Evolutionary conservation across 2,329 filamentous ascomycete genomes (phyloP), one percentile per base, ranked within the genome.

Genomic region (Cytospora schulzeri): DNA sequence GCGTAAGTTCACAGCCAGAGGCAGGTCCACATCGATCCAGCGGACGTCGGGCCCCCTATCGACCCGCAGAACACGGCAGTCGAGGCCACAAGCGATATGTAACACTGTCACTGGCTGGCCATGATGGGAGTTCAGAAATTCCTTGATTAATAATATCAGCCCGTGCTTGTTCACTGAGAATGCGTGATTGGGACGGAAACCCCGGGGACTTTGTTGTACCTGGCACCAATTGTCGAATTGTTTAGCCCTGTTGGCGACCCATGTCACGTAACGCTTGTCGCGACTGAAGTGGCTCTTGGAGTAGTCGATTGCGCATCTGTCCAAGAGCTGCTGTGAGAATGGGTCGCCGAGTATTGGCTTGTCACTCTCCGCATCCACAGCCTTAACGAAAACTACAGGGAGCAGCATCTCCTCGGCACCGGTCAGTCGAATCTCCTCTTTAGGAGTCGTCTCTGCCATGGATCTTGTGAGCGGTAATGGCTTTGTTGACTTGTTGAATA

Each of bases 21-120:
- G 63, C 11, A 62, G 26, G 22, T 65, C 63, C 14, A 61, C 26
- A 22, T 65, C 63, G 24, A 65, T 56, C 63, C 63, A 65, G 19
- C 59, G 63, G 26, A 62, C 58, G 19, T 52, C 53, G 2, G 33
- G 29, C 1, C 48, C 62, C 56, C 50, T 52, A 15, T 35, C 12
- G 14, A 54, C 17, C 19, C 62, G 62, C n/a, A 58, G 50, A 31
- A 9, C 50, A 4, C 62, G 58, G 8, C 50, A 33, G 29, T 65
- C 63, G 35, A 65, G 54, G 15, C 63, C 63, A 28, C 58, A 62
- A 15, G 58, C 60, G 17, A 65, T 26, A n/a, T 65, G 51, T 4
- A 65, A 31, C 8, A 65, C 63, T 45, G 41, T 45, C 5, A 45
- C 41, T 45, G 41, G 41, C 8, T 22, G 19, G 19, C n/a, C 41